Conservation (phyloP, 345 rosid genomes). For the Bruguiera gymnorhiza region DNA sequence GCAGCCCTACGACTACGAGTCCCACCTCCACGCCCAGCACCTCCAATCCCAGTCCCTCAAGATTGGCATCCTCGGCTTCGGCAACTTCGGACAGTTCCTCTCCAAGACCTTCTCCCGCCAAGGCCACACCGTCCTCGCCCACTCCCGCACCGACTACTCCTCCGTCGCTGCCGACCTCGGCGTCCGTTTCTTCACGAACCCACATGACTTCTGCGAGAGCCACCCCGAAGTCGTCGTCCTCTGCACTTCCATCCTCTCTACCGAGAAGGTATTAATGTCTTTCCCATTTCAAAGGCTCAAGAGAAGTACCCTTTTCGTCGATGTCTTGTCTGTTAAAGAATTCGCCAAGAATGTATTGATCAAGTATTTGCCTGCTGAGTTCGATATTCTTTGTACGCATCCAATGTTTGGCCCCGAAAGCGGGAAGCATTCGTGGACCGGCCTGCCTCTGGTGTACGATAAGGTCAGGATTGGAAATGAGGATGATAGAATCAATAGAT, state of each 20-base stretch:
- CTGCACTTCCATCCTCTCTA: slow-evolving; percentile 72
- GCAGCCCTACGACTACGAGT: slow-evolving; percentile 29
- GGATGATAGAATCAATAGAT: slow-evolving; percentile 33
- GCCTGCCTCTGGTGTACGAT: slow-evolving; percentile 48
- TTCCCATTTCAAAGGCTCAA: slow-evolving; percentile 70
- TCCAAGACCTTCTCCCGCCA: slow-evolving; percentile 56
- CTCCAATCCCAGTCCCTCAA: slow-evolving; percentile 37
- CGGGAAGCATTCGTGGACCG: slow-evolving; percentile 39
- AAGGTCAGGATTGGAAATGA: slow-evolving; percentile 47
- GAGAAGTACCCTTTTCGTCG: slow-evolving; percentile 63
- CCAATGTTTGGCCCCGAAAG: slow-evolving; percentile 70
- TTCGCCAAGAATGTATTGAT: slow-evolving; percentile 44
- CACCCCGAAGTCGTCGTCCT: slow-evolving; percentile 75
- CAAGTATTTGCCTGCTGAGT: slow-evolving; percentile 34
- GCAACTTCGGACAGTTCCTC: slow-evolving; percentile 77
- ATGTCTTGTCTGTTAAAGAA: slow-evolving; percentile 65
- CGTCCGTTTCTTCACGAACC: slow-evolving; percentile 48
- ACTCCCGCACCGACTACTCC: slow-evolving; percentile 55
- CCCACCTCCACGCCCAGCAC: slow-evolving; percentile 16
- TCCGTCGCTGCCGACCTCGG: slow-evolving; percentile 36
- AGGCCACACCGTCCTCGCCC: slow-evolving; percentile 62
- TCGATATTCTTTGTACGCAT: slow-evolving; percentile 57
- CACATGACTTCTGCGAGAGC: slow-evolving; percentile 71
- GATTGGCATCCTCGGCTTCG: slow-evolving; percentile 71
- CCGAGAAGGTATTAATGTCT: slow-evolving; percentile 46